Base-by-base conservation (phyloP, 352 stramenopile genomes). In the Phytopythium kandeliae region DNA sequence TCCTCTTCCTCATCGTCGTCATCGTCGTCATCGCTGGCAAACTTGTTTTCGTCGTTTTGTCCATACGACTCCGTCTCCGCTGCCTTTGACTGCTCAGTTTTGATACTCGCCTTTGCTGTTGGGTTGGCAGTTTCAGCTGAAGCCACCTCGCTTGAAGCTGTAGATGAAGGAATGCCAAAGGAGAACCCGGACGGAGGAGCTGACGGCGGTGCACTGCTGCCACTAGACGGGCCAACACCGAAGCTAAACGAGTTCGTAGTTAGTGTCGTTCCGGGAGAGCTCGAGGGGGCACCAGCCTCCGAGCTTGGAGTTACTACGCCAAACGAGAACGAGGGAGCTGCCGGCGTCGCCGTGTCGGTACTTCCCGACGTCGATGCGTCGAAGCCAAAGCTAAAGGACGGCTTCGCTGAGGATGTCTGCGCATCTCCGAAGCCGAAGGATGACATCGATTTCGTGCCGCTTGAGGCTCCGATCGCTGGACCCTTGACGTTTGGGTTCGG, bases 1-100 rank as follows among this genome's bases (percentile, higher is more conserved):
- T 81, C 73, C 56, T 77, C 78, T 51, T 89, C 78, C 10, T 86
- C 73, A 25, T 86, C 73, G 28, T 56, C 69, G 31, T 86, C 78
- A 15, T 49, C 65, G 24, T 86, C 78, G 10, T 49, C 60, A 24
- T 83, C 66, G 0, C 51, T 74, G 12, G 67, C 68, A 26, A 89
- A 87, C 36, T 68, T 61, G 48, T 89, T 89, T 16, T 84, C 63
- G 31, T 78, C 74, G 38, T 82, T 82, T 42, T 86, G 69, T 11
- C 77, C 77, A 51, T 88, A 88, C 16, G 60, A 69, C 24, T 73
- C 35, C 12, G 63, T 48, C 15, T 65, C 53, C 38, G 57, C 22
- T 25, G 48, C 33, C n/a, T 44, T 51, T 2, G n/a, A 2, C 21
- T 22, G 4, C 4, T 40, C 21, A 7, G 15, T 26, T 3, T 19